Base-by-base conservation (phyloP, 164 flowering plant genomes). In the Berberis vulgaris region DNA sequence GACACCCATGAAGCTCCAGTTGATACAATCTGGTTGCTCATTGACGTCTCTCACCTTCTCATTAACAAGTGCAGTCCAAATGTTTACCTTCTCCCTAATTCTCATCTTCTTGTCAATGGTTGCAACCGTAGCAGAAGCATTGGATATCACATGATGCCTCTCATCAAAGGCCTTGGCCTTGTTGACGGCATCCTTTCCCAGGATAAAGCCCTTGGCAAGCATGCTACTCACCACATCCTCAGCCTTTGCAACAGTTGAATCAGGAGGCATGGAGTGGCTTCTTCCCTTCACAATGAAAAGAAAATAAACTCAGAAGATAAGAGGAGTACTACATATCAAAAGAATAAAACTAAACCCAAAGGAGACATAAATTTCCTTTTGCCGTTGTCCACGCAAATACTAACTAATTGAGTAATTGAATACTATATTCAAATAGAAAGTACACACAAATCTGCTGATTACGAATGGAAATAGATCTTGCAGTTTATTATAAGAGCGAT, bases 161-260 rank as follows among this genome's bases (percentile, higher is more conserved):
- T 86, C 92, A 54, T 90, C 95, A 38, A 90, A 80, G 6, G 78
- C 45, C 68, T 81, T 86, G 58, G 97, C 93, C 73, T 81, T 86
- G 75, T 68, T 76, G 53, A 91, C 70, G 6, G 97, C 89, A 69
- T 88, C 97, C 70, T 88, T 88, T 45, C 97, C 93, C 74, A 91
- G 64, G 45, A 82, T 71, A 57, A 80, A 88, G 67, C 97, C 97
- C 73, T 74, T 86, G 39, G 94, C 92, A 6, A 90, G 82, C 92
- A 90, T 84, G 60, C 83, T 78, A 81, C 87, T 87, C 41, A 86
- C 90, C 13, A 86, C 84, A 55, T 84, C 90, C 73, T 87, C 97
- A 26, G 90, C 84, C 77, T 81, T 86, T 68, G 64, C 64, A 8
- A 84, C 74, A 41, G 82, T 81, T 43, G 81, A 63, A 50, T 68